phyloP scores from a whole-genome alignment of 2,329 filamentous ascomycete genomes.

The Hypoxylon sp. region DNA sequence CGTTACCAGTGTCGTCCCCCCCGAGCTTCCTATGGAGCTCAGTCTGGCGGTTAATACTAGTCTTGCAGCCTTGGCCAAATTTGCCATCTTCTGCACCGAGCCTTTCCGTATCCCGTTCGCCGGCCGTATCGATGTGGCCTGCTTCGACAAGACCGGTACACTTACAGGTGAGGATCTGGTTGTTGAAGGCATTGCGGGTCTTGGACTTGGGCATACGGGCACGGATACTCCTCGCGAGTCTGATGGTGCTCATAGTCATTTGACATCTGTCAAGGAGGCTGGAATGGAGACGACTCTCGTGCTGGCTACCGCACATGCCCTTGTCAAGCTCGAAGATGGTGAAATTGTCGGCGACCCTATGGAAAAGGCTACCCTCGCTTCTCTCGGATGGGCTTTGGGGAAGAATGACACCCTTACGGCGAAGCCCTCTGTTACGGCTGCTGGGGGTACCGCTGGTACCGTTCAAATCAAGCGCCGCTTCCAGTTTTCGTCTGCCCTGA shows the following conservation, averaged over 20 bases:
- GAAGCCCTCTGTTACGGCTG: constrained; percentile 67
- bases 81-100: constrained; percentile 98
- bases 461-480: constrained; percentile 97
- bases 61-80: constrained; percentile 92
- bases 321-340: constrained; percentile 96
- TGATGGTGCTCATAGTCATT: constrained; percentile 86
- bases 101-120: constrained; percentile 98
- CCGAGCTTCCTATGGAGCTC: constrained; percentile 97
- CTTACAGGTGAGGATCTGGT: constrained; percentile 96
- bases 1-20: constrained; percentile 97
- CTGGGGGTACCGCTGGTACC: constrained; percentile 73
- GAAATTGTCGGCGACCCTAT: constrained; percentile 98
- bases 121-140: constrained; percentile 94
- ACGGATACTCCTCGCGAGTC: constrained; percentile 76
- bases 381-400: constrained; percentile 93
- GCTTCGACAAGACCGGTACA: constrained; percentile 99
- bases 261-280: constrained; percentile 79
- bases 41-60: constrained; percentile 98
- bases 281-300: constrained; percentile 90
- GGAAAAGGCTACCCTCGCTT: constrained; percentile 94
- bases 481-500: constrained; percentile 97
- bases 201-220: constrained; percentile 79
- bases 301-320: constrained; percentile 92
- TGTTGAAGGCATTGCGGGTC: constrained; percentile 94
- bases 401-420: constrained; percentile 86